These are phyloP conservation scores for Mortierella hygrophila DNA, from an alignment of 192 early-diverging fungal genomes.

Conservation along the genomic window DNA sequence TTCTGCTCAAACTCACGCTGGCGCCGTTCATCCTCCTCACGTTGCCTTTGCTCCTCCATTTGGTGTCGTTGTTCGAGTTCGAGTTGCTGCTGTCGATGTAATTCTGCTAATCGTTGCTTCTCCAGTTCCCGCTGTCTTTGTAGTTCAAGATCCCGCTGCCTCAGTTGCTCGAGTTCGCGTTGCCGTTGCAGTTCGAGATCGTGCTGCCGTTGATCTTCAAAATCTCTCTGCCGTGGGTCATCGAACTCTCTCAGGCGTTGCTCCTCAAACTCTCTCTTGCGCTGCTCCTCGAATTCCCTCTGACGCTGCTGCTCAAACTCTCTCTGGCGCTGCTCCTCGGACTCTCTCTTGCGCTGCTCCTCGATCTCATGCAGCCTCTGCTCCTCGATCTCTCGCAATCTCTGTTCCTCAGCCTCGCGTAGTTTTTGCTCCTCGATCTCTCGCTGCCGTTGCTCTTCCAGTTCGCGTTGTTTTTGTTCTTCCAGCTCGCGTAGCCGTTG, in stretches of 20 bases:
- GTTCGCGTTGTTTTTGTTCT: background rate
- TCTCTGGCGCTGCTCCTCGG: conserved; percentile 7
- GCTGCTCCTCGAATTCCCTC: background rate
- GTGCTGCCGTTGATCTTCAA: background rate
- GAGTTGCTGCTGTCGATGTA: conserved; percentile 2
- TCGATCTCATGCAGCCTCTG: background rate
- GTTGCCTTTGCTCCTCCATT: background rate
- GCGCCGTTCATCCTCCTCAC: conserved; percentile 2
- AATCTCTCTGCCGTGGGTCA: background rate
- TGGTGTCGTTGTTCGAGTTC: conserved; percentile 3
- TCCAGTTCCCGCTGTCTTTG: background rate
- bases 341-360: background rate
- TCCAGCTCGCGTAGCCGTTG: background rate
- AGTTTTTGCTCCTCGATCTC: background rate
- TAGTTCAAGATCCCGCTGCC: background rate
- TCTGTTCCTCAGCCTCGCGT: background rate
- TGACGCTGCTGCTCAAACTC: background rate
- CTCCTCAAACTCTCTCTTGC: conserved; percentile 2
- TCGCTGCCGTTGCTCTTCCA: background rate
- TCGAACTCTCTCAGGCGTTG: conserved; percentile 12
- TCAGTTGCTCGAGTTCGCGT: conserved; percentile 8
- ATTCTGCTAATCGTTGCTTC: background rate
- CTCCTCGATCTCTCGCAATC: background rate
- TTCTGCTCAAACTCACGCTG: background rate
- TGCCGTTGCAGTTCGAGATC: background rate